These are phyloP conservation scores for Curvularia sp. DNA, from an alignment of 2,329 filamentous ascomycete species.

Conservation along the genomic window DNA sequence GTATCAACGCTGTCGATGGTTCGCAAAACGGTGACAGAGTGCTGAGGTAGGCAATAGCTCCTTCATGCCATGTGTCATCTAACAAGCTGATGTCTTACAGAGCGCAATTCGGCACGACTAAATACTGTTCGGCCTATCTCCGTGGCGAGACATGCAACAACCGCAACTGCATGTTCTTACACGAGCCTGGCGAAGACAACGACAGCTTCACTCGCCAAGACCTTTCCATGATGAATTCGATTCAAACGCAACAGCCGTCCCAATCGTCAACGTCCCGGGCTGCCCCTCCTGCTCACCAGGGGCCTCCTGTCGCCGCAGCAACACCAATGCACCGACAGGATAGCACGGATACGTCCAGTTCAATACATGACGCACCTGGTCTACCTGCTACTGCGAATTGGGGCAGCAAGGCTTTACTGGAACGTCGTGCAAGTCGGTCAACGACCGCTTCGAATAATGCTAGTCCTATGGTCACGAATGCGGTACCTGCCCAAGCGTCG, in stretches of 20 bases:
- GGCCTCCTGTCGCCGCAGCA: slow-evolving; percentile 60
- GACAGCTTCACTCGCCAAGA: slow-evolving; percentile 96
- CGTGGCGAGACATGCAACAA: slow-evolving; percentile 95
- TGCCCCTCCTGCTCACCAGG: slow-evolving; percentile 59
- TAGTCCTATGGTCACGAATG: slow-evolving; percentile 71
- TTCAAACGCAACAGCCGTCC: slow-evolving; percentile 77
- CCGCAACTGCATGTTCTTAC: slow-evolving; percentile 95
- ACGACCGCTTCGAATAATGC: slow-evolving; percentile 81
- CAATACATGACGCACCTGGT: slow-evolving; percentile 76
- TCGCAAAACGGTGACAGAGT: slow-evolving; percentile 88
- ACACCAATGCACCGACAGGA: slow-evolving; percentile 73
- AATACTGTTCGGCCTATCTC: slow-evolving; percentile 97
- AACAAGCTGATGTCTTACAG: slow-evolving; percentile 49
- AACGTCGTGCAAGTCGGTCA: slow-evolving; percentile 77
- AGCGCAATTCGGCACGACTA: slow-evolving; percentile 86
- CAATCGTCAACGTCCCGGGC: slow-evolving; percentile 61
- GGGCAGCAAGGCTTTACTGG: slow-evolving; percentile 76
- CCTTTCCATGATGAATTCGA: slow-evolving; percentile 91
- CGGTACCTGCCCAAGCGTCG: slow-evolving; percentile 50
- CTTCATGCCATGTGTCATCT: not conserved
- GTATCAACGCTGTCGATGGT: slow-evolving; percentile 91
- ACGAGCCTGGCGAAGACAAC: slow-evolving; percentile 97
- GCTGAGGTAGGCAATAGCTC: slow-evolving; percentile 66
- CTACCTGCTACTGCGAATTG: slow-evolving; percentile 92
- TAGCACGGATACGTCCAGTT: slow-evolving; percentile 76